Evolutionary conservation across 2,329 filamentous ascomycete species (phyloP), one percentile per base, ranked within the genome.

Genomic region (Diaporthe australafricana): DNA sequence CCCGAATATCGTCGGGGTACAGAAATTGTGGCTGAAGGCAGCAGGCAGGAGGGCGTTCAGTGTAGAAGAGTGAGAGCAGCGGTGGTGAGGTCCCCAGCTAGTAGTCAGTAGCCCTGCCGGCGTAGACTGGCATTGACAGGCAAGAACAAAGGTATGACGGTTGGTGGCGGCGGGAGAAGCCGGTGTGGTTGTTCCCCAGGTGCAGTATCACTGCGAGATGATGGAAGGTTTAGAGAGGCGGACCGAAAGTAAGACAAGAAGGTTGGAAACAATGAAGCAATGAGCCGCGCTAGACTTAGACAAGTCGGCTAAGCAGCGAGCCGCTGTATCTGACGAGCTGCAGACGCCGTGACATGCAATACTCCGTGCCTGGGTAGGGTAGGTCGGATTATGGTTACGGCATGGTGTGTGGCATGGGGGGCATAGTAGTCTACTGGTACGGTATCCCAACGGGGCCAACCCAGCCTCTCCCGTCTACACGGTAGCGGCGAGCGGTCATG

Each of bases 91-190:
- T 35, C 42, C 20, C 20, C 30, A 38, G 60, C n/a, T 38, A 48
- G 11, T 25, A 22, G 45, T 65, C 20, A 50, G 45, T n/a, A 50
- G 60, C 30, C 22, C 42, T 65, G n/a, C 60, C 47, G 60, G 60
- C 60, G 60, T 45, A 25, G 42, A 20, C 60, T 63, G 42, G 60
- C 60, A 48, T 25, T 48, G 60, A 63, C 60, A 65, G 35, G 35
- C 35, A 38, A 38, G 27, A 65, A 65, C 45, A 38, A 63, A 65
- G 60, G 30, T 63, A 63, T 63, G 60, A 63, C 42, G 60, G 40
- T 48, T 48, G 60, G 42, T 35, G 12, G 42, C 42, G 42, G 27
- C 27, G 42, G 27, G 30, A 35, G 30, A 25, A 35, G 27, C 45
- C 42, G 27, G 42, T 63, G 60, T 40, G 60, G 12, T 48, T 32